A percentile compares a stretch with the other conserved stretches of the same genome.
Evolutionary conservation across 2,329 filamentous ascomycete genomes (phyloP).

Genomic region (Botryosphaeria agaves): DNA sequence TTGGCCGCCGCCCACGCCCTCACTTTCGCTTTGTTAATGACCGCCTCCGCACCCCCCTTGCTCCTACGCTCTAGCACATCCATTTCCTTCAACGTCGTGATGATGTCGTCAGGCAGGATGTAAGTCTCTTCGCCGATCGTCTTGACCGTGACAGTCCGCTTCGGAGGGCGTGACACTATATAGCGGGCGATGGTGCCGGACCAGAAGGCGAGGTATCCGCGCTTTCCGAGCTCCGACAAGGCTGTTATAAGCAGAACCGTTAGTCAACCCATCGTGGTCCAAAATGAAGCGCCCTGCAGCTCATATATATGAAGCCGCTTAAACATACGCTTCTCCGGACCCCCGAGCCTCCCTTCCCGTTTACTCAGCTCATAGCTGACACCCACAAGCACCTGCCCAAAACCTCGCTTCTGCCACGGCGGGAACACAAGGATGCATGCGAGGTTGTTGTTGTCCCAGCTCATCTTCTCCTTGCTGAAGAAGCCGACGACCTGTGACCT

Average conservation of each 20-base stretch:
- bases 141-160: slow-evolving; percentile 43
- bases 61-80: slow-evolving; percentile 40
- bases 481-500: slow-evolving; percentile 62
- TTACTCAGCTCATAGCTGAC: slow-evolving; percentile 83
- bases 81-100: slow-evolving; percentile 66
- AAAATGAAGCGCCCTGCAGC: too few species aligned
- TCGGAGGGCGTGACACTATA: slow-evolving; percentile 27
- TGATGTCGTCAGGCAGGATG: slow-evolving; percentile 71
- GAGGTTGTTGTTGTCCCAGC: slow-evolving; percentile 96
- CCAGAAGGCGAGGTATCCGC: slow-evolving; percentile 78
- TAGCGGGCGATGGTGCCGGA: slow-evolving; percentile 64
- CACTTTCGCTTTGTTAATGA: slow-evolving; percentile 41
- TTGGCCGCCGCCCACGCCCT: slow-evolving; percentile 49
- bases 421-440: slow-evolving; percentile 94
- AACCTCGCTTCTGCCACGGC: slow-evolving; percentile 80
- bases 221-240: slow-evolving; percentile 67
- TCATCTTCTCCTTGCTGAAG: slow-evolving; percentile 97
- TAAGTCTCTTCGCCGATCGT: slow-evolving; percentile 64
- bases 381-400: slow-evolving; percentile 80
- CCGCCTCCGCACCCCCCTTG: slow-evolving; percentile 30
- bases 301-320: neutral
- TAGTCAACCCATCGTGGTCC: too few species aligned
- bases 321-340: slow-evolving; percentile 61
- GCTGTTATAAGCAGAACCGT: slow-evolving; percentile 29
- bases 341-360: slow-evolving; percentile 67